A percentile compares a stretch with the other conserved stretches of the same genome.
phyloP scores from a whole-genome alignment of 2,329 filamentous ascomycete species.

The Cercospora zeina region DNA sequence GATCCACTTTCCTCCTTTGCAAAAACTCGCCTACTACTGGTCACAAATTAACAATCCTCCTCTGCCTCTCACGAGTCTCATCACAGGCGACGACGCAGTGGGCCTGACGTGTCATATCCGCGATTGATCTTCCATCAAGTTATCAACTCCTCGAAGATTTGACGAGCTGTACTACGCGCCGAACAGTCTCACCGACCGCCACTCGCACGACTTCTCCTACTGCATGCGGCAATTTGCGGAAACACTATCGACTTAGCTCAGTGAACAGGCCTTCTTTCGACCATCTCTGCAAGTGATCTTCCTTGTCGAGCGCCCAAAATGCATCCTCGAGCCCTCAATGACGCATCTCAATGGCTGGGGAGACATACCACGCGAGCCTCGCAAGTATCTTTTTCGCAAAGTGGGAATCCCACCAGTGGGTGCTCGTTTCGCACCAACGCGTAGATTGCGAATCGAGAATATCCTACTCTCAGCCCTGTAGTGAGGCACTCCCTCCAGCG shows the following conservation, averaged over 20 bases:
- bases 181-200: neutral
- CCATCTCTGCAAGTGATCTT: neutral
- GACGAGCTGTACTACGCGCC: neutral
- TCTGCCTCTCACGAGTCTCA: neutral
- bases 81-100: neutral
- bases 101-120: constrained; percentile 8
- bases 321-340: neutral
- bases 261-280: neutral
- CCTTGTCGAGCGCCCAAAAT: neutral
- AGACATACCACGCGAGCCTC: constrained; percentile 8
- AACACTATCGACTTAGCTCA: constrained; percentile 1
- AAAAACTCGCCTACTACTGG: neutral
- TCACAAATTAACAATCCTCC: no score
- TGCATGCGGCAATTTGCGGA: constrained; percentile 13
- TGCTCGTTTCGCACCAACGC: neutral
- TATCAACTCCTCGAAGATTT: neutral
- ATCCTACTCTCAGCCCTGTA: constrained; percentile 5
- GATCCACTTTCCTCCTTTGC: constrained; percentile 9
- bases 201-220: constrained; percentile 9
- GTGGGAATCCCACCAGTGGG: constrained; percentile 7
- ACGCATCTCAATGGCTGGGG: constrained; percentile 1
- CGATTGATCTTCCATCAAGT: neutral
- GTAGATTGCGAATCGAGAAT: constrained; percentile 14
- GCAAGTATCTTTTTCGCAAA: neutral
- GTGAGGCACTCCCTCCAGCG: neutral